These are phyloP conservation scores for Neonectria hederae DNA, from an alignment of 2,329 filamentous ascomycete species.

Conservation along the genomic window DNA sequence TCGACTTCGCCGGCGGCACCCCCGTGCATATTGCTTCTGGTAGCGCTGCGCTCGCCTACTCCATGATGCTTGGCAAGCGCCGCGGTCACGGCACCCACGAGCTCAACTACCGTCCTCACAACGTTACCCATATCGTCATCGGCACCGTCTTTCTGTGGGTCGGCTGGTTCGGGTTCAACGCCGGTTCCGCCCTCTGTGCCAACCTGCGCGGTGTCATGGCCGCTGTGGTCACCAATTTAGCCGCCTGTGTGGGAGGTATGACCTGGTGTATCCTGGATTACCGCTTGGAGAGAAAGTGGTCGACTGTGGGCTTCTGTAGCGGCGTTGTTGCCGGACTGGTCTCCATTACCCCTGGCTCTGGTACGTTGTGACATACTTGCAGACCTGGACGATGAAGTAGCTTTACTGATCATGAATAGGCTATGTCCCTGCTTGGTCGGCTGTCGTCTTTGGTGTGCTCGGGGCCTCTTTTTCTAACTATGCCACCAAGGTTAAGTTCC, in stretches of 20 bases:
- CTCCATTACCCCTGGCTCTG: constrained; percentile 87
- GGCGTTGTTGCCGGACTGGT: constrained; percentile 89
- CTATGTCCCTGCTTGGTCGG: constrained; percentile 85
- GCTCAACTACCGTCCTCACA: constrained; percentile 91
- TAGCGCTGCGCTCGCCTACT: constrained; percentile 85
- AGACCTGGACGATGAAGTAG: not conserved
- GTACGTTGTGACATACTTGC: constrained; percentile 47
- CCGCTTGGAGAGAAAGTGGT: constrained; percentile 89
- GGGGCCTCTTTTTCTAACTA: constrained; percentile 86
- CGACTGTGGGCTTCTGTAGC: constrained; percentile 91
- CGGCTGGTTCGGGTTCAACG: constrained; percentile 96
- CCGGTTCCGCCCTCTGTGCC: constrained; percentile 81
- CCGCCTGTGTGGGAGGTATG: constrained; percentile 84
- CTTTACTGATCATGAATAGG: constrained; percentile 48
- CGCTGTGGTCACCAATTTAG: constrained; percentile 84
- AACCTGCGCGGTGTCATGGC: constrained; percentile 90
- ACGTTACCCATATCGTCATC: constrained; percentile 90
- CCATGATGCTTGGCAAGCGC: constrained; percentile 88
- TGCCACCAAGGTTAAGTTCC: constrained; percentile 89
- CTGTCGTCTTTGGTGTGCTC: constrained; percentile 79
- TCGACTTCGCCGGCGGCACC: constrained; percentile 91
- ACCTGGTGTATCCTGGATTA: constrained; percentile 93
- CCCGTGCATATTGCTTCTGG: constrained; percentile 91
- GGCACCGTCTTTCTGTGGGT: constrained; percentile 96
- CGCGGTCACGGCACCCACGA: constrained; percentile 86